Evolutionary conservation across 2,329 filamentous ascomycete genomes (phyloP), one percentile per base, ranked within the genome.

Genomic region (Fonsecaea multimorphosa): DNA sequence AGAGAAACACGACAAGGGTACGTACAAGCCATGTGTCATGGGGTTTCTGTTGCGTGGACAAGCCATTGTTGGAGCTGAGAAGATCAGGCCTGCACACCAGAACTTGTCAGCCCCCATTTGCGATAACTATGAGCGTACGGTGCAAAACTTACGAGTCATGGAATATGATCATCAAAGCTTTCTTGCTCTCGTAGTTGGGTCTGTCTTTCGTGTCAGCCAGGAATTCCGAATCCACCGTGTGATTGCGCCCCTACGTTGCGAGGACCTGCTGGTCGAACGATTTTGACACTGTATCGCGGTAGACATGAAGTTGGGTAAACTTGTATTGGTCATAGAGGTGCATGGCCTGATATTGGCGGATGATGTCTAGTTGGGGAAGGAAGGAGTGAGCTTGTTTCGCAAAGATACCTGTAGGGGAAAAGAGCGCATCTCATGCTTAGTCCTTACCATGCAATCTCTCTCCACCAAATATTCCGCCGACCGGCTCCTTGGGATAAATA

Each of bases 11-110:
- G 29, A 60, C 5, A 12, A 32, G 58, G 32, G 19, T 11, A 83
- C 91, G 79, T 84, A 96, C 93, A 73, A 97, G 83, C 87, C 91
- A 97, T 5, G 90, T 87, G 74, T 97, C 97, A 73, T 97, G 93
- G 1, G 91, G 80, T 71, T 95, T 91, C 3, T 96, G 78, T 38
- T 84, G 86, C 61, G 91, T 91, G 59, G 91, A 90, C n/a, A 89
- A 78, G 0, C 85, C 82, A 76, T 92, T 86, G 11, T 88, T 85
- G 68, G 90, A 84, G 6, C 86, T 89, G 68, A 89, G 81, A 11
- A 93, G 76, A 71, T 91, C 88, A 3, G 91, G 90, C n/a, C 89
- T 90, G n/a, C n/a, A 67, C 27, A 49, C 57, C 57, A 63, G 63
- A 40, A 29, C 61, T 51, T 54, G 56, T 65, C 29, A 53, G 38